These are phyloP conservation scores for Claviceps arundinis DNA, from an alignment of 2,329 filamentous ascomycete genomes.

Conservation along the genomic window DNA sequence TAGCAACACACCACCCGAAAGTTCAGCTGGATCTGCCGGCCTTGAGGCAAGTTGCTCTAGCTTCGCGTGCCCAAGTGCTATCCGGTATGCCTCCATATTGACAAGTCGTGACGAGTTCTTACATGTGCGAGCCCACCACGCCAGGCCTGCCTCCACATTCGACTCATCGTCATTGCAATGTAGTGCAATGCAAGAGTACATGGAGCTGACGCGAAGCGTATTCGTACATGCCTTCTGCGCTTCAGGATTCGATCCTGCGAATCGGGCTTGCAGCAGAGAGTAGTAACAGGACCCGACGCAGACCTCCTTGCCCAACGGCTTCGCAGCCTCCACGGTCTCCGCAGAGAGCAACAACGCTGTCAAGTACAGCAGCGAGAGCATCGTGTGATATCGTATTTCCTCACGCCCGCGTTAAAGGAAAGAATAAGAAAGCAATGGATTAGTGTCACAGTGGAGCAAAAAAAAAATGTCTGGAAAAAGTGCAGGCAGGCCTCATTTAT, in stretches of 20 bases:
- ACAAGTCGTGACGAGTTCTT: constrained; percentile 9
- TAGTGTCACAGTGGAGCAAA: neutral
- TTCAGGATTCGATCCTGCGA: constrained; percentile 4
- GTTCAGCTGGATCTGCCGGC: neutral
- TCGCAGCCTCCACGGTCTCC: constrained; percentile 4
- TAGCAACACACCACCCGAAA: neutral
- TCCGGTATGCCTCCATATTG: constrained; percentile 5
- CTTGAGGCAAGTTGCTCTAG: neutral
- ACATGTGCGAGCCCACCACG: constrained; percentile 9
- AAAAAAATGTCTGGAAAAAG: neutral
- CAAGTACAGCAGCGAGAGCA: neutral
- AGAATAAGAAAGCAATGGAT: neutral
- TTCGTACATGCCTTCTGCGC: constrained; percentile 9
- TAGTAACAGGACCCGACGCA: constrained; percentile 12
- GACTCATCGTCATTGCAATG: constrained; percentile 6
- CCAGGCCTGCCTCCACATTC: constrained; percentile 7
- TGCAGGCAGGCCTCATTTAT: neutral
- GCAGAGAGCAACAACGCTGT: neutral
- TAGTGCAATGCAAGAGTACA: constrained; percentile 8
- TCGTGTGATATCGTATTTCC: neutral
- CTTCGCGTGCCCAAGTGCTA: neutral
- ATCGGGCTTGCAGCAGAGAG: constrained; percentile 9
- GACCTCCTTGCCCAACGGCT: constrained; percentile 10
- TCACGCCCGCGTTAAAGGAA: neutral
- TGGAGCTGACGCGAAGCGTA: constrained; percentile 9